Conservation (phyloP, 2,329 filamentous ascomycete species). For the Gnomoniopsis smithogilvyi region DNA sequence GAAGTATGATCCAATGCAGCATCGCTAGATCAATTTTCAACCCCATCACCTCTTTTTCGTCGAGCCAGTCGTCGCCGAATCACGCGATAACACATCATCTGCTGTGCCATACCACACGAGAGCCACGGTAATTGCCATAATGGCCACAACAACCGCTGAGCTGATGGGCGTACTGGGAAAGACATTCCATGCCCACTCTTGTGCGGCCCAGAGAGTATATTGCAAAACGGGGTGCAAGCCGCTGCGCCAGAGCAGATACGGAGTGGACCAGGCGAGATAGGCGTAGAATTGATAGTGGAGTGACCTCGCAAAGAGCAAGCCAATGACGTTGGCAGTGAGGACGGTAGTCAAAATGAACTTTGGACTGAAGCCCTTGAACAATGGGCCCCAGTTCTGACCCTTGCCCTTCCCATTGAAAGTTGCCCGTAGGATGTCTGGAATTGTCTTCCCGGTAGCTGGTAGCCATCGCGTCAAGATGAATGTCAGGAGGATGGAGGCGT, state of each 20-base stretch:
- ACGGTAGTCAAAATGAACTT: constrained; percentile 74
- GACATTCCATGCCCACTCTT: constrained; percentile 94
- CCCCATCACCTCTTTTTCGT: background rate
- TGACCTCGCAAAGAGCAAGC: constrained; percentile 80
- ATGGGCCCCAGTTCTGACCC: constrained; percentile 5
- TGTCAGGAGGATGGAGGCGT: constrained; percentile 60
- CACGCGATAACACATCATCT: constrained; percentile 27
- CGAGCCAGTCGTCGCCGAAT: background rate
- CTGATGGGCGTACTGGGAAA: constrained; percentile 71
- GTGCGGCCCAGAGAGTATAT: constrained; percentile 67
- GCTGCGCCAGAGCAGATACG: constrained; percentile 80
- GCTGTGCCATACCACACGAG: constrained; percentile 58
- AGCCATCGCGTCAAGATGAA: constrained; percentile 73
- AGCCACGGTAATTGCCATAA: constrained; percentile 64
- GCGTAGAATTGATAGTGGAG: constrained; percentile 96
- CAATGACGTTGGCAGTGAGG: constrained; percentile 72
- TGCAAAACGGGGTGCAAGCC: constrained; percentile 65
- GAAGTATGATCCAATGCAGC: constrained; percentile 36
- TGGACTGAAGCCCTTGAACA: constrained; percentile 40
- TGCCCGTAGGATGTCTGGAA: constrained; percentile 49
- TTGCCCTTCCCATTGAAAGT: constrained; percentile 42
- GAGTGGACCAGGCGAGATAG: constrained; percentile 85
- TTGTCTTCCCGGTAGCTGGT: constrained; percentile 58
- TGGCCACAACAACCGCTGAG: constrained; percentile 63
- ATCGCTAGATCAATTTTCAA: background rate